These are phyloP conservation scores for Ophiognomonia clavigignenti-juglandacearum DNA, from an alignment of 2,329 filamentous ascomycete genomes.

Conservation along the genomic window DNA sequence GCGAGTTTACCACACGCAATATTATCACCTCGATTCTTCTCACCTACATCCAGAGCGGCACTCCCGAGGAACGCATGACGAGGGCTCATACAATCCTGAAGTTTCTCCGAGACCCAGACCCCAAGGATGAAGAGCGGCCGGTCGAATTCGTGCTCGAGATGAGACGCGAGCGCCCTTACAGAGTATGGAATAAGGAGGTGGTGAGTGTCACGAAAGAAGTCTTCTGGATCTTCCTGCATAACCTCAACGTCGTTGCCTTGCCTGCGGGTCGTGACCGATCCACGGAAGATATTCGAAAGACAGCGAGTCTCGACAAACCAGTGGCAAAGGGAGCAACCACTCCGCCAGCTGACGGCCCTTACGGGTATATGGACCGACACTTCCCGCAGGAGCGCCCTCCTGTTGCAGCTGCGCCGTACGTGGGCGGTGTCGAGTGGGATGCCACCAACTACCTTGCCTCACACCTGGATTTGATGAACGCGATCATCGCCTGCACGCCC, in stretches of 20 bases:
- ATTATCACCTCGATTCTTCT: slow-evolving; percentile 88
- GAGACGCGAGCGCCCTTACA: slow-evolving; percentile 80
- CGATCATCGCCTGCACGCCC: slow-evolving; percentile 76
- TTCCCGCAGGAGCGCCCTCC: slow-evolving; percentile 86
- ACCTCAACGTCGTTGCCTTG: slow-evolving; percentile 78
- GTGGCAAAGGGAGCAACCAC: slow-evolving; percentile 13
- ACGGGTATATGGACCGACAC: slow-evolving; percentile 60
- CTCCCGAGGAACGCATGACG: slow-evolving; percentile 55
- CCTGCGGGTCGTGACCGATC: slow-evolving; percentile 38
- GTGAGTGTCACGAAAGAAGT: slow-evolving; percentile 94
- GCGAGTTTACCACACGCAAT: slow-evolving; percentile 89
- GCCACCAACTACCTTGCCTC: slow-evolving; percentile 94
- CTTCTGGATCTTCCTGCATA: slow-evolving; percentile 98
- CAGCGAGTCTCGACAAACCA: slow-evolving; percentile 16
- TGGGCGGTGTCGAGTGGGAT: slow-evolving; percentile 97
- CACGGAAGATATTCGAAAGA: slow-evolving; percentile 16
- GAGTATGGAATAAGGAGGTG: slow-evolving; percentile 90
- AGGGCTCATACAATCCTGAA: slow-evolving; percentile 70
- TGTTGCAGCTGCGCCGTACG: slow-evolving; percentile 90
- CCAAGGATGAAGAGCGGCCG: slow-evolving; percentile 69
- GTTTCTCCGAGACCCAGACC: slow-evolving; percentile 76
- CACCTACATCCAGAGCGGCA: slow-evolving; percentile 72
- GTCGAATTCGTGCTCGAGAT: slow-evolving; percentile 87
- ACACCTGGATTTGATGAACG: slow-evolving; percentile 90
- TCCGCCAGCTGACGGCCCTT: slow-evolving; percentile 29